A percentile compares a stretch with the other conserved stretches of the same genome.
These are phyloP conservation scores for Dinochytrium kinnereticum DNA, from an alignment of 371 early-diverging fungal genomes.

Conservation along the genomic window DNA sequence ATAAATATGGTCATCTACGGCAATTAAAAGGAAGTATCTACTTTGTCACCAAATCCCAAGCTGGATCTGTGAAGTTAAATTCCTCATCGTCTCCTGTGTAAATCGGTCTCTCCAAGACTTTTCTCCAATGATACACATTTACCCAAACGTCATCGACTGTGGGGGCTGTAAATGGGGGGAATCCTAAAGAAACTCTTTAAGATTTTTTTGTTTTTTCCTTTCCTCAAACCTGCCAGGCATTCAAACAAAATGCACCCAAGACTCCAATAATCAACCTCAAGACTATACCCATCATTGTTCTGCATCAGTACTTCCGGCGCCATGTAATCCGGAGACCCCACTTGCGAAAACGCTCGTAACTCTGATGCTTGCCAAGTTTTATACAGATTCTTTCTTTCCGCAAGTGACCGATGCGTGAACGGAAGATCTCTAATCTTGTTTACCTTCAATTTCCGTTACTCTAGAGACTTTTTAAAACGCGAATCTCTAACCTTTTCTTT, in stretches of 20 bases:
- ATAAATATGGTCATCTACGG: background rate
- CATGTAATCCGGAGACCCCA: slow-evolving; percentile 86
- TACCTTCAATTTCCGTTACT: too few relatives aligned
- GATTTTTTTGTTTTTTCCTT: background rate
- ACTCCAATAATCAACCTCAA: slow-evolving; percentile 86
- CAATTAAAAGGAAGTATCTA: slow-evolving; percentile 24
- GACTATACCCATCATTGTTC: slow-evolving; percentile 68
- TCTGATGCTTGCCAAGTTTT: slow-evolving; percentile 37
- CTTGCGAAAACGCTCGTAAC: slow-evolving; percentile 67
- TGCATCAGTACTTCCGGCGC: slow-evolving; percentile 73
- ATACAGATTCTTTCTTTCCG: slow-evolving; percentile 61
- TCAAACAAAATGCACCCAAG: slow-evolving; percentile 93
- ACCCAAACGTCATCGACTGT: slow-evolving; percentile 79
- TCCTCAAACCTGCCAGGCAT: slow-evolving; percentile 60
- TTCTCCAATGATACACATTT: slow-evolving; percentile 81
- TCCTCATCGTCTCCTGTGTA: slow-evolving; percentile 75
- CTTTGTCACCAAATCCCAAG: slow-evolving; percentile 74
- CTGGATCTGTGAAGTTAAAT: slow-evolving; percentile 71
- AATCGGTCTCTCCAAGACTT: slow-evolving; percentile 71
- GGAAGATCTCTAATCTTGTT: slow-evolving; percentile 62
- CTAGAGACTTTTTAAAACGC: too few relatives aligned
- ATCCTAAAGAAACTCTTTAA: slow-evolving; percentile 41
- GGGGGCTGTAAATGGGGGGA: slow-evolving; percentile 80
- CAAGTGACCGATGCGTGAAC: slow-evolving; percentile 48
- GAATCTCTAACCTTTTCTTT: slow-evolving; percentile 57